These are phyloP conservation scores for Kodamaea suecica DNA, from an alignment of 1,139 yeast species.

Conservation along the genomic window DNA sequence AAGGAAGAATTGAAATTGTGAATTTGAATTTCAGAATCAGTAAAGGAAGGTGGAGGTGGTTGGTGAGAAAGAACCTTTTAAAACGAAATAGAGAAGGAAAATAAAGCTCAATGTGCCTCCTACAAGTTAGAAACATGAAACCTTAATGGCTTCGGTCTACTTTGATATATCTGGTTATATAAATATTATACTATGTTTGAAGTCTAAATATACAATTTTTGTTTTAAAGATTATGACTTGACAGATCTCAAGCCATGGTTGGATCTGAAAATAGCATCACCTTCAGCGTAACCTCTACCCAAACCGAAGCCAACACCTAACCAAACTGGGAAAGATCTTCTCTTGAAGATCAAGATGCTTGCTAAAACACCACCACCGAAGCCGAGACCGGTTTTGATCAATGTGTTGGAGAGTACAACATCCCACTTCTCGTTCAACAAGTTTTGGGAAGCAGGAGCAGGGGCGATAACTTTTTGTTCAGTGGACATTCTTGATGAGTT, in stretches of 20 bases:
- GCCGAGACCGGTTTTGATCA: slow-evolving; percentile 96
- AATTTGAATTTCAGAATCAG: too few relatives aligned
- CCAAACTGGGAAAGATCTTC: slow-evolving; percentile 98
- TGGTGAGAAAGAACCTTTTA: too few relatives aligned
- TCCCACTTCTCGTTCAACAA: slow-evolving; percentile 93
- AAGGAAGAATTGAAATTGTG: background rate
- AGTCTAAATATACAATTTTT: slow-evolving; percentile 6
- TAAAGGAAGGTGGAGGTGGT: too few relatives aligned
- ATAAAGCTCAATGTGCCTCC: too few relatives aligned
- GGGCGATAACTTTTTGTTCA: slow-evolving; percentile 23
- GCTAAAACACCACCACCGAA: slow-evolving; percentile 95
- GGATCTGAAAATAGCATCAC: slow-evolving; percentile 92
- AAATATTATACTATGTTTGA: background rate
- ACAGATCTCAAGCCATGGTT: slow-evolving; percentile 70
- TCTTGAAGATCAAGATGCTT: slow-evolving; percentile 84
- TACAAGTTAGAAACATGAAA: too few relatives aligned
- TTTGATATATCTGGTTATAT: too few relatives aligned
- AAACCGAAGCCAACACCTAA: slow-evolving; percentile 93
- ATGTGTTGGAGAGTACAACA: slow-evolving; percentile 87
- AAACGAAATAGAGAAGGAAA: too few relatives aligned
- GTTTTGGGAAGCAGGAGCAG: slow-evolving; percentile 63
- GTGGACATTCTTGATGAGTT: slow-evolving; percentile 14
- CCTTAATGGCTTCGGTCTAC: too few relatives aligned
- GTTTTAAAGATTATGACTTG: slow-evolving; percentile 55
- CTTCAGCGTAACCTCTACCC: slow-evolving; percentile 97